Base-by-base conservation (phyloP, 345 rosid genomes). In the Erucastrum elatum region DNA sequence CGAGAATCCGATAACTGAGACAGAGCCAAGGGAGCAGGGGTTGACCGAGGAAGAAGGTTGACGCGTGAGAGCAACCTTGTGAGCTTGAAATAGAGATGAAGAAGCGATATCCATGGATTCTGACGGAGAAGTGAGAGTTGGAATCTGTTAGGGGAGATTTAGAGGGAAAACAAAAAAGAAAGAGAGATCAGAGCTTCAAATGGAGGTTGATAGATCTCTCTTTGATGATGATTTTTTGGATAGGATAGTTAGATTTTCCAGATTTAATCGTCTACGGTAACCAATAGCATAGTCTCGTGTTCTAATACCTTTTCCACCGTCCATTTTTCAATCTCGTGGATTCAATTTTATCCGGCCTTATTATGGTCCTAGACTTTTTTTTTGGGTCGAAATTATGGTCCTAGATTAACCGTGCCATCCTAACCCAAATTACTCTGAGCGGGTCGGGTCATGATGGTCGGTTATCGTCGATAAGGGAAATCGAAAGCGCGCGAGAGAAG, bases 1-100 rank as follows among this genome's bases (percentile, higher is more conserved):
- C 4, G 91, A 86, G 70, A 83, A 86, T 71, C 94, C 94, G 56
- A 80, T 78, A 68, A 78, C 84, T 2, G 90, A 81, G 74, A 88
- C 81, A n/a, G 92, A 89, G 49, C 90, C 85, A 39, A 84, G 70
- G 13, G 69, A 71, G 81, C 77, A 75, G 15, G 80, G 12, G 82
- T 82, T 82, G 82, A 82, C 80, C 15, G 64, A 59, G 34, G 72
- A 77, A 76, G 81, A 58, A 51, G 83, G 69, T 70, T 65, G 76
- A 44, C 66, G 68, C 56, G 68, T 30, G 72, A 75, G 64, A 75
- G 26, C n/a, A 0, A 65, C 2, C 12, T 70, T 75, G 64, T 70
- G 73, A 70, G 73, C 83, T 75, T 70, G 75, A 34, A 12, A 75
- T 3, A 70, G 13, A 70, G 83, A 71, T 0, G 76, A 80, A 5